Base-by-base conservation (phyloP, 139 green algal species). In the Closterium sp. region DNA sequence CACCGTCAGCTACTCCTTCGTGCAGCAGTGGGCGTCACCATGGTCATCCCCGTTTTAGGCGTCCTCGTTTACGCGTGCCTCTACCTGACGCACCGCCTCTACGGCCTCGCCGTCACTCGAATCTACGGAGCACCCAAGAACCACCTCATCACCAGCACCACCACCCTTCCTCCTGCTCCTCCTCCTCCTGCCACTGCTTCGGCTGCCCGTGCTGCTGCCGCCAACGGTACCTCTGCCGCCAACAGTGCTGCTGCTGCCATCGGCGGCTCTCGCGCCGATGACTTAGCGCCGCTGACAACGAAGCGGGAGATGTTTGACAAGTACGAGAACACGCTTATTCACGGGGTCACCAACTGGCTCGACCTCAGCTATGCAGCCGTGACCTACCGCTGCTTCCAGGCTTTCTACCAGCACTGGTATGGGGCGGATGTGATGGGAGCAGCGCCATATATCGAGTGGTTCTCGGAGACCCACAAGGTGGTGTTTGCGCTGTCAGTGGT, bases 281-380 rank as follows among this genome's bases (percentile, higher is more conserved):
- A 86, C 28, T 32, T 86, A 23, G 28, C 4, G 83, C 83, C 23
- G 9, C 21, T 33, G 83, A 86, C 83, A 19, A 86, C 83, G 2
- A 32, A 86, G 1, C 83, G 83, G 19, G 83, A 86, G 8, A 33
- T 86, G 83, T 86, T 34, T 4, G 83, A 86, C 83, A 34, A 34
- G 84, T 88, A 88, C 84, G 21, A 88, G 0, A 88, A 88, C 84
- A 36, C 31, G 8, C 84, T 88, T 1, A 36, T 88, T 2, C 84
- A 88, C 84, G 31, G 31, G 0, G 84, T 88, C 9, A 88, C 84
- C 84, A 88, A 88, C 84, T 88, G 84, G 84, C 84, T 88, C 10
- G 84, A 88, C 31, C 31, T 88, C 0, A 38, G 84, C 84, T 88
- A 88, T 31, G 84, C 84, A 3, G 31, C 31, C 31, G 84, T 88